Evolutionary conservation across 139 green algal species (phyloP).

Genomic region (Chlorella sp.): DNA sequence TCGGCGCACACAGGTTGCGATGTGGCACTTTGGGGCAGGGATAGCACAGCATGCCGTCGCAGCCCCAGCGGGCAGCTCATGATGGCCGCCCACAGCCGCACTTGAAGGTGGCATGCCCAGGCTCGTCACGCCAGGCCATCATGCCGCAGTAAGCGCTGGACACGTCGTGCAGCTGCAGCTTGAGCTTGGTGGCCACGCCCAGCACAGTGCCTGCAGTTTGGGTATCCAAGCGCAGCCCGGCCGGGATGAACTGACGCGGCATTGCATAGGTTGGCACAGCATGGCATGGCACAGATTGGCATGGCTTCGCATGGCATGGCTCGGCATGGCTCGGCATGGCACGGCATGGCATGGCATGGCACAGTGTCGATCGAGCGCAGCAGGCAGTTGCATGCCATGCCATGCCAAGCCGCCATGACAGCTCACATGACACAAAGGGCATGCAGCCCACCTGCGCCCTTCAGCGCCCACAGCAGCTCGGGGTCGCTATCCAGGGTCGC

Average conservation of each 20-base stretch:
- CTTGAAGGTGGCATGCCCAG: slow-evolving; percentile 14
- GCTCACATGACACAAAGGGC: too few relatives aligned
- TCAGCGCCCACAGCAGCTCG: slow-evolving; percentile 15
- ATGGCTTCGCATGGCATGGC: too few relatives aligned
- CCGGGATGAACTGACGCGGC: too few relatives aligned
- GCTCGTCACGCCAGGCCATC: background rate
- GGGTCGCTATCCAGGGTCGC: background rate
- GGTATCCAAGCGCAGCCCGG: too few relatives aligned
- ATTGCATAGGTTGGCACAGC: too few relatives aligned
- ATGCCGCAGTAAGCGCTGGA: background rate
- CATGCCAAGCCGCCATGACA: background rate
- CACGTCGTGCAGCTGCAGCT: slow-evolving; percentile 32
- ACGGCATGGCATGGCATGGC: too few relatives aligned
- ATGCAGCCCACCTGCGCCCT: background rate
- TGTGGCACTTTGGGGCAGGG: too few relatives aligned
- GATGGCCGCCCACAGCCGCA: background rate
- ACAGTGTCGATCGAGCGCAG: too few relatives aligned
- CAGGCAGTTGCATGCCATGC: too few relatives aligned
- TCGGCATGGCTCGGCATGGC: background rate
- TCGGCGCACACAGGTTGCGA: too few relatives aligned
- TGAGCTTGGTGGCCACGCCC: slow-evolving; percentile 30
- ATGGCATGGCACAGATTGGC: too few relatives aligned
- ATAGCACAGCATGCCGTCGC: background rate
- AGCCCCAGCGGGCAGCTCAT: background rate
- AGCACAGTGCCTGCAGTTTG: slow-evolving; percentile 14